Percentiles rank a stretch among this genome's conserved stretches.
These are phyloP conservation scores for Wickerhamomyces subpelliculosus DNA, from an alignment of 805 yeast genomes.

Conservation along the genomic window DNA sequence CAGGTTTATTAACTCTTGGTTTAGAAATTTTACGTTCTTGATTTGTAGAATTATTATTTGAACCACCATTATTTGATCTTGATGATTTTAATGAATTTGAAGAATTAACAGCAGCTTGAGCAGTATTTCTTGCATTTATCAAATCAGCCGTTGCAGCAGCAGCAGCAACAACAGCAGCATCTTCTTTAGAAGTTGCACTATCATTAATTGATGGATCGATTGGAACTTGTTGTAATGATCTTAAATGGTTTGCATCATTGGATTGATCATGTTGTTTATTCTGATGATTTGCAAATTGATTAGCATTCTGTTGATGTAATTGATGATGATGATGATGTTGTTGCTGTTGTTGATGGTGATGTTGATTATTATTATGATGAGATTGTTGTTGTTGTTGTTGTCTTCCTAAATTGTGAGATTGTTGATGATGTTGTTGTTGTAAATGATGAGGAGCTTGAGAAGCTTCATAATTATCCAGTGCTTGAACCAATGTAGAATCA, in stretches of 20 bases:
- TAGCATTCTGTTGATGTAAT: constrained; percentile 1
- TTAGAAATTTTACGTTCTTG: constrained; percentile 8
- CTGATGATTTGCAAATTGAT: too few relatives aligned
- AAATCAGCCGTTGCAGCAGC: background rate
- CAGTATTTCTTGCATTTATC: constrained; percentile 1
- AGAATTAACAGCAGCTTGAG: constrained; percentile 2
- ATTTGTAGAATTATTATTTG: background rate
- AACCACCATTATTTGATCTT: too few relatives aligned
- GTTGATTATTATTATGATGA: constrained; percentile 2
- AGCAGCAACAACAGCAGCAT: constrained; percentile 3
- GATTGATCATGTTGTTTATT: background rate
- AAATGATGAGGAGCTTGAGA: constrained; percentile 1
- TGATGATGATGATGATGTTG: constrained; percentile 9
- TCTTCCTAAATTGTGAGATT: background rate
- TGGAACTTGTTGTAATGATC: constrained; percentile 10
- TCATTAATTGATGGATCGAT: constrained; percentile 20
- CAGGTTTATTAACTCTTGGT: constrained; percentile 38
- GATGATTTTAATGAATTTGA: background rate
- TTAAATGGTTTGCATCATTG: background rate
- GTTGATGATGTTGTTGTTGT: too few relatives aligned
- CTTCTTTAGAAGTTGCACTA: constrained; percentile 3
- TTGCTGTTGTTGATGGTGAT: constrained; percentile 10
- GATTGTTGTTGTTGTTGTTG: constrained; percentile 1
- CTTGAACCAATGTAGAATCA: constrained; percentile 12
- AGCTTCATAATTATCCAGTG: constrained; percentile 7